Conservation (phyloP, 2,329 filamentous ascomycete species). For the Nakataea oryzae region DNA sequence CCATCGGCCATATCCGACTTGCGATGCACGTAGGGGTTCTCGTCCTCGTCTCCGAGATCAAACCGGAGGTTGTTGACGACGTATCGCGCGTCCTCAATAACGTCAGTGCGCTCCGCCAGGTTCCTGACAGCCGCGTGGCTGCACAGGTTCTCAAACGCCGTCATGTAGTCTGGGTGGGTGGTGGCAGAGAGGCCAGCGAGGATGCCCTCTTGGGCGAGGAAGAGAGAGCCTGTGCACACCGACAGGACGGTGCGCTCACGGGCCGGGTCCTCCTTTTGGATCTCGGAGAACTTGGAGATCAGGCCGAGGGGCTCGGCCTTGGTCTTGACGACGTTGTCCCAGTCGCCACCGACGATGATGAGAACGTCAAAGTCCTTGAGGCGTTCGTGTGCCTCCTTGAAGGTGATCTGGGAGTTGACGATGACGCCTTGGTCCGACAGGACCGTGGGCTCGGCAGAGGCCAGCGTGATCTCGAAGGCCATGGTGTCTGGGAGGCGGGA, state of each 20-base stretch:
- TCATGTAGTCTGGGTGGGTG: constrained; percentile 71
- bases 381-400: constrained; percentile 65
- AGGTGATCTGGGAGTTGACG: constrained; percentile 65
- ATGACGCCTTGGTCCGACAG: constrained; percentile 54
- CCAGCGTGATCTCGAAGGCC: constrained; percentile 49
- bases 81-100: constrained; percentile 71
- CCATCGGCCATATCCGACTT: constrained; percentile 65
- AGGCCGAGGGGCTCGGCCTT: constrained; percentile 60
- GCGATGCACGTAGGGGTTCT: constrained; percentile 74
- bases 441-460: constrained; percentile 40
- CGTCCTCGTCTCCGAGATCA: constrained; percentile 69
- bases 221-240: constrained; percentile 68
- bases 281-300: constrained; percentile 66
- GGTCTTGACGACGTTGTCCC: constrained; percentile 52
- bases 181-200: constrained; percentile 72
- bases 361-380: constrained; percentile 72
- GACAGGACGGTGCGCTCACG: constrained; percentile 75
- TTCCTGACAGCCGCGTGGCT: constrained; percentile 61
- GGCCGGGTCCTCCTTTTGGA: constrained; percentile 68
- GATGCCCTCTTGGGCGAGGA: constrained; percentile 67
- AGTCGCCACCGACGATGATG: constrained; percentile 64
- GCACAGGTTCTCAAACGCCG: constrained; percentile 72
- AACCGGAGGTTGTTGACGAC: constrained; percentile 89
- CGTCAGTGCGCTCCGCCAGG: constrained; percentile 67
- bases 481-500: constrained; percentile 31